Conservation (phyloP, 495 filamentous ascomycete genomes). For the Penicillium cosmopolitanum region DNA sequence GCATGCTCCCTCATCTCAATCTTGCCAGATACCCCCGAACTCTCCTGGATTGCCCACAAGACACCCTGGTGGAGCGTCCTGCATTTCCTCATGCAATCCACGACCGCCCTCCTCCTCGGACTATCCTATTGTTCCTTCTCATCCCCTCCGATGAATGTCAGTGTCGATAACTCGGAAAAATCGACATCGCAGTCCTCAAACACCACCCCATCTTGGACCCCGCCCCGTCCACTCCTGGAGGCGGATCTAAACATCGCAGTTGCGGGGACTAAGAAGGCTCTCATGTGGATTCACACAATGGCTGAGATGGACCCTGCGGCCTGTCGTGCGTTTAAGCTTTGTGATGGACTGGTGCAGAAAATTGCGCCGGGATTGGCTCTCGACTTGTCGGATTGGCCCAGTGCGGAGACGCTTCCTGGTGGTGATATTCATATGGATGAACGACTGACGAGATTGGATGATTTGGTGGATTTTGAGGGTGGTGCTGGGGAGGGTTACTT, state of each 20-base stretch:
- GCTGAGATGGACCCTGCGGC: conserved; percentile 46
- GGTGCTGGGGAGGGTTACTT: neutral
- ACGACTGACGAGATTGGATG: conserved; percentile 22
- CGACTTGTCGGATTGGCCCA: conserved; percentile 38
- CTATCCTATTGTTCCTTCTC: conserved; percentile 37
- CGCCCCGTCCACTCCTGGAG: conserved; percentile 8
- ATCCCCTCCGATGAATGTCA: neutral
- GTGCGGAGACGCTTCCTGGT: conserved; percentile 12
- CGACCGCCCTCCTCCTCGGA: conserved; percentile 59
- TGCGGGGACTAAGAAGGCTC: conserved; percentile 48
- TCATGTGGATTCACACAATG: conserved; percentile 54
- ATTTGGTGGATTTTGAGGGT: neutral
- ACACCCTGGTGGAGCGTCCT: conserved; percentile 66
- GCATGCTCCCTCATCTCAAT: conserved; percentile 56
- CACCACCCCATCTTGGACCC: neutral
- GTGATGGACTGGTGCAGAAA: conserved; percentile 31
- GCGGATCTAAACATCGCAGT: conserved; percentile 36
- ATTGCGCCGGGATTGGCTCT: conserved; percentile 32
- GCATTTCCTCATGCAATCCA: conserved; percentile 66
- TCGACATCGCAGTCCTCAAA: neutral
- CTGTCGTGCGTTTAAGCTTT: conserved; percentile 52
- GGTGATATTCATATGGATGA: neutral
- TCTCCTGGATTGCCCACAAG: conserved; percentile 47
- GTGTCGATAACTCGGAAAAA: neutral
- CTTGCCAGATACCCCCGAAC: conserved; percentile 44